Base-by-base conservation (phyloP, 352 stramenopile genomes). In the Phytophthora nicotianae region DNA sequence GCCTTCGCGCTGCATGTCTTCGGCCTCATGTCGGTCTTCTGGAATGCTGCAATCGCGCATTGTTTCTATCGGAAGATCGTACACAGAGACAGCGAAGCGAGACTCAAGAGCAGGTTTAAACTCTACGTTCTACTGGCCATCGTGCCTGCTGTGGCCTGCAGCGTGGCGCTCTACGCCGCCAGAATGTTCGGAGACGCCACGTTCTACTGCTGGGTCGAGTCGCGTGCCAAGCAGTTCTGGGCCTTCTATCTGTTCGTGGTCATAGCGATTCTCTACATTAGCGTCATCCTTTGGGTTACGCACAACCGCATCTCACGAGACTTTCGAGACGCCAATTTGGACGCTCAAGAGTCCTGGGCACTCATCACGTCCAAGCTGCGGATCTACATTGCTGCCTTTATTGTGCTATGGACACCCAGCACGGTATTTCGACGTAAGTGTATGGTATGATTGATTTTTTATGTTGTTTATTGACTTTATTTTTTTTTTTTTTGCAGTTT, bases 191-290 rank as follows among this genome's bases (percentile, higher is more conserved):
- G 65, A 23, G 47, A 81, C 51, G 79, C 84, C 29, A 83, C 71
- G 21, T 93, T 91, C 60, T 93, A 89, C 70, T 95, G 86, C 79
- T 93, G 83, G 84, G 64, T 93, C 17, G 41, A 47, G 38, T 74
- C 86, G 37, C 65, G 55, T 23, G 59, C 64, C 35, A 74, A 77
- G 58, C 75, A 89, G 49, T 70, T 91, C 26, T 69, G 84, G 43
- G 62, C 63, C 11, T 76, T 89, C 47, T 95, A 92, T 70, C 54
- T 83, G 23, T 90, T 82, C 50, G 81, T 93, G 16, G 35, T 89
- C 16, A 14, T 80, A 27, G 75, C 82, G 8, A 85, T 88, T 58
- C 37, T 88, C 40, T 88, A 93, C 63, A 75, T 93, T 43, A 82
- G 72, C 48, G 66, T 81, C 50, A 84, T 89, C 32, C 76, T 92